phyloP scores from a whole-genome alignment of 352 stramenopile species.

The Phytophthora sp. region DNA sequence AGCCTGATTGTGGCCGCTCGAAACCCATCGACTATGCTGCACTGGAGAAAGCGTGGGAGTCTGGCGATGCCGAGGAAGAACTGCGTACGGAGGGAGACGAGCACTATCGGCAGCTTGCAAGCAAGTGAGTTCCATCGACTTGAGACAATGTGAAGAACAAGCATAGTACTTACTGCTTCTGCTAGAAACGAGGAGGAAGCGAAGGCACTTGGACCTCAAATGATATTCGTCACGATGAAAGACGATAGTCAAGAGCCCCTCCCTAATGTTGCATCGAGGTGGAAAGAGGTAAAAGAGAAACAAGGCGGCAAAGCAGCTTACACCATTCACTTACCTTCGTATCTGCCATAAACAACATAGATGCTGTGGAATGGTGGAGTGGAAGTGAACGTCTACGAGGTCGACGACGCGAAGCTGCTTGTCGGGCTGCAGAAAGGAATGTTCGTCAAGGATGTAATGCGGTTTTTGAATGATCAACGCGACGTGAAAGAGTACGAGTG shows the following conservation, averaged over 20 bases:
- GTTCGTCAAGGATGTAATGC: conserved; percentile 48
- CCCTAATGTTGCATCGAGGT: conserved; percentile 55
- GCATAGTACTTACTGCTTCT: conserved; percentile 1
- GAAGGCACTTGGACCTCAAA: conserved; percentile 69
- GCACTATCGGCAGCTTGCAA: conserved; percentile 50
- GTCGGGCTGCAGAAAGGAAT: conserved; percentile 70
- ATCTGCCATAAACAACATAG: no score
- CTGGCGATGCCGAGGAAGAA: conserved; percentile 52
- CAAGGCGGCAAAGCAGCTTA: background rate
- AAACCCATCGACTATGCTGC: conserved; percentile 67
- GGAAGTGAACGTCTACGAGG: conserved; percentile 74
- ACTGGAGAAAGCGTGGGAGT: conserved; percentile 71
- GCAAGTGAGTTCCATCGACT: conserved; percentile 34
- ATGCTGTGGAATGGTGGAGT: conserved; percentile 80
- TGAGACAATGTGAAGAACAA: background rate
- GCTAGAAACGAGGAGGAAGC: conserved; percentile 45
- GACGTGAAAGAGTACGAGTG: conserved; percentile 73
- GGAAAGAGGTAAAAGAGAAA: conserved; percentile 63
- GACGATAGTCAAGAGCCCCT: conserved; percentile 29
- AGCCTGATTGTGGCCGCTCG: background rate
- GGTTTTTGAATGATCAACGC: conserved; percentile 57
- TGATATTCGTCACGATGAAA: conserved; percentile 79
- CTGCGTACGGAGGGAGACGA: conserved; percentile 55
- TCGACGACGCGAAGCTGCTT: conserved; percentile 60
- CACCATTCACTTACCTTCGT: background rate